phyloP scores from a whole-genome alignment of 495 filamentous ascomycete species.

The Amorphotheca resinae region DNA sequence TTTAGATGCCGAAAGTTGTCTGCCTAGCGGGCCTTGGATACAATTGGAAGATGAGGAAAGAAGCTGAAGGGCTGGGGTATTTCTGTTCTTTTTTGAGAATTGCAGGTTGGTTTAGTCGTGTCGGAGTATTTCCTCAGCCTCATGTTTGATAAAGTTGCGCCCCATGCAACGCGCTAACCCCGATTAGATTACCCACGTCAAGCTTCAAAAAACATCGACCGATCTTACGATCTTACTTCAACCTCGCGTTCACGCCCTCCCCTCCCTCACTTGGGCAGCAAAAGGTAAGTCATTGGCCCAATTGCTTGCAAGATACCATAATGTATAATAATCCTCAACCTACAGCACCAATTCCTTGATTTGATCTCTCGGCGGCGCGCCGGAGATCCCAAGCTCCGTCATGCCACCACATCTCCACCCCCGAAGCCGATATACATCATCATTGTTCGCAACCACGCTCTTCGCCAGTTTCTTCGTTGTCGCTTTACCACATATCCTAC shows the following conservation, averaged over 20 bases:
- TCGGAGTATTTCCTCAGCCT: too few relatives aligned
- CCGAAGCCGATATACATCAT: slow-evolving; percentile 76
- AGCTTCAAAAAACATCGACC: not conserved
- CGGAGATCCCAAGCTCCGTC: not conserved
- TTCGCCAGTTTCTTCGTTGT: slow-evolving; percentile 86
- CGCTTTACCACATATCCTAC: slow-evolving; percentile 79
- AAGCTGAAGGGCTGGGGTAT: too few relatives aligned
- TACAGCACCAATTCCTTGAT: not conserved
- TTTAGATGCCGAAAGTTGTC: too few relatives aligned
- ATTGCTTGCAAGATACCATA: not conserved
- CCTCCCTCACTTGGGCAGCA: not conserved
- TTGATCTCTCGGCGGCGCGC: not conserved
- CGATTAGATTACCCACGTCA: not conserved
- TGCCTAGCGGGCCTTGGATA: too few relatives aligned
- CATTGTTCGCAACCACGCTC: slow-evolving; percentile 90
- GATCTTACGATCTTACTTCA: not conserved
- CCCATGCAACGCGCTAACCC: too few relatives aligned
- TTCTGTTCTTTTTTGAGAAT: too few relatives aligned
- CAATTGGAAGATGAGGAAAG: too few relatives aligned
- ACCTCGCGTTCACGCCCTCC: not conserved
- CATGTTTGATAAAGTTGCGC: too few relatives aligned
- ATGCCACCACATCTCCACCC: slow-evolving; percentile 94
- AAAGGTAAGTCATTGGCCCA: not conserved
- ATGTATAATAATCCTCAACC: not conserved
- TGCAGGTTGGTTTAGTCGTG: too few relatives aligned